Conservation (phyloP, 345 rosid species). For the Melaleuca quinquenervia region DNA sequence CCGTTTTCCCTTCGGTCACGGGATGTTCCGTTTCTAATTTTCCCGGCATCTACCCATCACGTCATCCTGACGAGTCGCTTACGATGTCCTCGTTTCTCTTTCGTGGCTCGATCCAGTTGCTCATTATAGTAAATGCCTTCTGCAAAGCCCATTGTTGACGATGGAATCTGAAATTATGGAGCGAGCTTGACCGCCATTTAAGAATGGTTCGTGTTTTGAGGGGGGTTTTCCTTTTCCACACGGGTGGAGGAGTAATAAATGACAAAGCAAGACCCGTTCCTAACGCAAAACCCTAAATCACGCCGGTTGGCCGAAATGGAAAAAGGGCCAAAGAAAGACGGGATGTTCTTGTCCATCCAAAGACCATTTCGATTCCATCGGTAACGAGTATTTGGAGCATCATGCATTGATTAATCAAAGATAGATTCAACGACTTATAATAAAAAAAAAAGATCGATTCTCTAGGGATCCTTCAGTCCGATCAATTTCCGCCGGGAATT, state of each 20-base stretch:
- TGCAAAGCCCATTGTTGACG: neutral
- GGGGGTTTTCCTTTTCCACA: neutral
- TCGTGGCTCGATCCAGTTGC: neutral
- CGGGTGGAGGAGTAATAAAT: neutral
- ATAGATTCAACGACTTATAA: too few species aligned
- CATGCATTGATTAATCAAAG: too few species aligned
- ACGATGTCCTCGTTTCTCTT: neutral
- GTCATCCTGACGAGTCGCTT: neutral
- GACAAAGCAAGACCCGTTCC: neutral
- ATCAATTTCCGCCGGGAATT: fast-evolving
- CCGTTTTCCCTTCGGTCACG: neutral
- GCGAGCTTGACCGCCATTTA: neutral
- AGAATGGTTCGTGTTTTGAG: neutral
- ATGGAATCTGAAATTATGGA: neutral
- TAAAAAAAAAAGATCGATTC: too few species aligned
- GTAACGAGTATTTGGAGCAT: too few species aligned
- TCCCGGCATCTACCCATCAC: neutral
- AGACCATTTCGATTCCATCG: too few species aligned
- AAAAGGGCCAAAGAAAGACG: too few species aligned
- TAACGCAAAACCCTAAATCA: neutral
- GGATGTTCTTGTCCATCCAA: too few species aligned
- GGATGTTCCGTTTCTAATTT: neutral
- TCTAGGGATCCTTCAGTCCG: too few species aligned
- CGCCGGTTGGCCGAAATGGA: neutral
- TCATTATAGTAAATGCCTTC: neutral